A percentile compares a stretch with the other conserved stretches of the same genome.
Conservation (phyloP, 1,284 basidiomycete species). For the Ustilago cynodontis region DNA sequence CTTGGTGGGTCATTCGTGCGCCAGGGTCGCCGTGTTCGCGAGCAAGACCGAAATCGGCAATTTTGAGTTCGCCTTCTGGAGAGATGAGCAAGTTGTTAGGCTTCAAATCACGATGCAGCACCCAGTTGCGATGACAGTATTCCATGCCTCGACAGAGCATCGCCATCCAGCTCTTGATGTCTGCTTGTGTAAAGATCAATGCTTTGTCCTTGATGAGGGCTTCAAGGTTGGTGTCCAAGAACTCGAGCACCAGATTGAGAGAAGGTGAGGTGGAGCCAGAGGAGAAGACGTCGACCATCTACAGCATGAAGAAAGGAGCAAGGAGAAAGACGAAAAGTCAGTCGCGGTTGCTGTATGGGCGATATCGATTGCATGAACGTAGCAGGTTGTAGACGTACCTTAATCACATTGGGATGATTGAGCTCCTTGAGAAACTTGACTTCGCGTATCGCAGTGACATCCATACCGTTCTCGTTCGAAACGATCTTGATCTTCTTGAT, state of each 20-base stretch:
- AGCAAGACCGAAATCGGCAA: slow-evolving; percentile 99
- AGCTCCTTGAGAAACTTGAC: slow-evolving; percentile 96
- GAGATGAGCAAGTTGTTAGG: slow-evolving; percentile 98
- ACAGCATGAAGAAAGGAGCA: background rate
- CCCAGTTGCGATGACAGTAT: slow-evolving; percentile 94
- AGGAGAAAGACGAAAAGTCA: background rate
- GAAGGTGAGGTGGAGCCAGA: slow-evolving; percentile 81
- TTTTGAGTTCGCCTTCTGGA: slow-evolving; percentile 89
- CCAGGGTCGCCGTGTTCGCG: slow-evolving; percentile 93
- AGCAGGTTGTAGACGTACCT: slow-evolving; percentile 73
- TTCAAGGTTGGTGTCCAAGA: slow-evolving; percentile 96
- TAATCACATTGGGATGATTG: slow-evolving; percentile 93
- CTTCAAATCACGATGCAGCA: slow-evolving; percentile 96
- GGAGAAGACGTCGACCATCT: slow-evolving; percentile 97
- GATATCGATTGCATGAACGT: background rate
- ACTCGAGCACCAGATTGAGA: slow-evolving; percentile 96
- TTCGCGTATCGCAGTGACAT: slow-evolving; percentile 98
- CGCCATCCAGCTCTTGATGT: slow-evolving; percentile 99
- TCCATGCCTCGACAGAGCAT: slow-evolving; percentile 97
- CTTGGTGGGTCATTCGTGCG: slow-evolving; percentile 96
- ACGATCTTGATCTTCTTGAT: slow-evolving; percentile 86
- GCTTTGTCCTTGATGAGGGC: slow-evolving; percentile 93
- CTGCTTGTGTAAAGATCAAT: slow-evolving; percentile 90
- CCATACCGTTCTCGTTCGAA: slow-evolving; percentile 86
- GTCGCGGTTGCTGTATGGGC: background rate